A percentile compares a stretch with the other conserved stretches of the same genome.
These are phyloP conservation scores for Ilex asprella DNA, from an alignment of 257 asterid species.

Conservation along the genomic window DNA sequence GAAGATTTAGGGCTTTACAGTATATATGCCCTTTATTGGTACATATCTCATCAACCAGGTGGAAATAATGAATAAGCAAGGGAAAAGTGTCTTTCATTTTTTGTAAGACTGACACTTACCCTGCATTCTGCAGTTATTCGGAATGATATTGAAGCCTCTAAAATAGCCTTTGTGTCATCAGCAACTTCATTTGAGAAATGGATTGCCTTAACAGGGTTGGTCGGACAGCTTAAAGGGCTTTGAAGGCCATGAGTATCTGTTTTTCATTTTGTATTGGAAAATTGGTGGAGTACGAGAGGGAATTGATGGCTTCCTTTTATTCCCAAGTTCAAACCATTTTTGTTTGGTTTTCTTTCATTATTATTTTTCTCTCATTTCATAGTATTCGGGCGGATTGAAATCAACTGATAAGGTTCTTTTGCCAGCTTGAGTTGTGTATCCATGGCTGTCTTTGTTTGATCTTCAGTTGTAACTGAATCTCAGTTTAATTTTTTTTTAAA, in stretches of 20 bases:
- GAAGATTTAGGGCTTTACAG: neutral
- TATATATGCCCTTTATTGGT: too few species aligned
- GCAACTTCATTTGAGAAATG: conserved; percentile 85
- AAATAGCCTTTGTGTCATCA: conserved; percentile 62
- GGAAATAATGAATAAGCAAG: too few species aligned
- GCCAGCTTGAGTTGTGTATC: too few species aligned
- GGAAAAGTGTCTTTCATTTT: neutral
- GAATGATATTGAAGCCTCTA: conserved; percentile 72
- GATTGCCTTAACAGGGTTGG: conserved; percentile 68
- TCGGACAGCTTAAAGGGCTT: conserved; percentile 73
- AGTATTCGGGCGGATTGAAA: too few species aligned
- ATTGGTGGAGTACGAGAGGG: neutral
- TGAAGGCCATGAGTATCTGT: conserved; percentile 22
- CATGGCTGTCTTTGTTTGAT: too few species aligned
- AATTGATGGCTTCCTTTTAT: neutral
- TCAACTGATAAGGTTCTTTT: too few species aligned
- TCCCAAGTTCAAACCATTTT: neutral
- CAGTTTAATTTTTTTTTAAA: too few species aligned
- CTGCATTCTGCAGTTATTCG: conserved; percentile 42
- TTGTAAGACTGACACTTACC: neutral
- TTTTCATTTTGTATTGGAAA: too few species aligned
- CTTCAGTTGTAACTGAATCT: too few species aligned
- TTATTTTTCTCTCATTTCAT: too few species aligned
- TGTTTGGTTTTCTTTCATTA: neutral
- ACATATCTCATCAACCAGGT: too few species aligned